Percentiles rank a stretch among this genome's conserved stretches.
These are phyloP conservation scores for Hirsutella minnesotensis DNA, from an alignment of 2,329 filamentous ascomycete genomes.

Conservation along the genomic window DNA sequence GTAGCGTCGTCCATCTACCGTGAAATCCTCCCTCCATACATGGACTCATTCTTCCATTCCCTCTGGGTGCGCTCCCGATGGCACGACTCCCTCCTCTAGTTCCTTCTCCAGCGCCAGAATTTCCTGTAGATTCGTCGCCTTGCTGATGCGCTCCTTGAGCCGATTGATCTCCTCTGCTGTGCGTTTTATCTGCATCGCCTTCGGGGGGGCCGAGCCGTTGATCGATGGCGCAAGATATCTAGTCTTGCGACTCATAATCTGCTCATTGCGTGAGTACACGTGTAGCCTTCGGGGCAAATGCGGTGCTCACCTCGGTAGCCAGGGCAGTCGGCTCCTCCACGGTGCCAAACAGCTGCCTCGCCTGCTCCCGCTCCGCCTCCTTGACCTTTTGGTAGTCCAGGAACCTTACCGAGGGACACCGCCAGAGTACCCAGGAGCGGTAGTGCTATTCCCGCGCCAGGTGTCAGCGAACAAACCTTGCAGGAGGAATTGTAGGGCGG, in stretches of 20 bases:
- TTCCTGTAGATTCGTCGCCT: conserved; percentile 80
- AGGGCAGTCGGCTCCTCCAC: conserved; percentile 65
- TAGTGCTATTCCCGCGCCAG: conserved; percentile 52
- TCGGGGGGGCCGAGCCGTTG: conserved; percentile 37
- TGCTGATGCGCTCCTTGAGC: conserved; percentile 76
- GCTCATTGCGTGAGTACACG: not conserved
- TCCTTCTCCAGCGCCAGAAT: conserved; percentile 86
- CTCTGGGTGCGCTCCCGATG: conserved; percentile 48
- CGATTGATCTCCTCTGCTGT: conserved; percentile 81
- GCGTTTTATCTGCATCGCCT: conserved; percentile 68
- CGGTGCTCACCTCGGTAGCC: conserved; percentile 45
- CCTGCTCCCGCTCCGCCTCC: conserved; percentile 66
- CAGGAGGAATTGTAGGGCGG: not conserved
- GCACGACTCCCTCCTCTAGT: conserved; percentile 77
- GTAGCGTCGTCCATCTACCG: not conserved
- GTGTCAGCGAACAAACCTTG: conserved; percentile 1
- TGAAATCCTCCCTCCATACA: not conserved
- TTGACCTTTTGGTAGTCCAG: conserved; percentile 90
- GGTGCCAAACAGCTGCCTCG: conserved; percentile 74
- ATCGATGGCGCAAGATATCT: conserved; percentile 51
- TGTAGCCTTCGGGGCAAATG: not conserved
- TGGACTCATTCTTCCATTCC: conserved; percentile 47
- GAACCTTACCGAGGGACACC: conserved; percentile 73
- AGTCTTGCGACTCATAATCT: conserved; percentile 79
- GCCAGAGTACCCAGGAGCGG: conserved; percentile 83